Evolutionary conservation across 306 rosid species (phyloP).

Genomic region (Heteromeles arbutifolia): DNA sequence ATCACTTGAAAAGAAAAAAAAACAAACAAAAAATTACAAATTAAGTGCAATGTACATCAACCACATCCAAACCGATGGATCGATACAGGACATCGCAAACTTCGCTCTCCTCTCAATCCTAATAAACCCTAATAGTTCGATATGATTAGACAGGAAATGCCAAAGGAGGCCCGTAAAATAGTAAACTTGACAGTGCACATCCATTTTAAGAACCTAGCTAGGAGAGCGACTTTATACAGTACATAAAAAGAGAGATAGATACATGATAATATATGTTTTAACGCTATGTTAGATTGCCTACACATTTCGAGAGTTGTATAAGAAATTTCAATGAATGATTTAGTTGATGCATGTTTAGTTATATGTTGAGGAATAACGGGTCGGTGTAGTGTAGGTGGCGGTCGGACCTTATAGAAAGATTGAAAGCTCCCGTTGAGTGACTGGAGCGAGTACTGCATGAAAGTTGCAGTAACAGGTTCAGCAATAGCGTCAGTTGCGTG

Average conservation of each 20-base stretch:
- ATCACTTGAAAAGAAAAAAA: too few relatives aligned
- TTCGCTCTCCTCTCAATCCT: not conserved
- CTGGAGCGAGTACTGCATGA: too few relatives aligned
- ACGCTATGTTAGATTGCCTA: too few relatives aligned
- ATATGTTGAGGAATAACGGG: too few relatives aligned
- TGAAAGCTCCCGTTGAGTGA: too few relatives aligned
- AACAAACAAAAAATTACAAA: not conserved
- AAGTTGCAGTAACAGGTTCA: too few relatives aligned
- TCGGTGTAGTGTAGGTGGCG: too few relatives aligned
- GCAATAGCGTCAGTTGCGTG: too few relatives aligned
- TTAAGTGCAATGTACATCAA: not conserved
- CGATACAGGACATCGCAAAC: not conserved
- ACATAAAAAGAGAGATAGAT: not conserved
- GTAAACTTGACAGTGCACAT: not conserved
- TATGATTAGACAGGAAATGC: not conserved
- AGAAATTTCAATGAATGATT: not conserved
- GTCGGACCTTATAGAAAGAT: too few relatives aligned
- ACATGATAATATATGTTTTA: not conserved
- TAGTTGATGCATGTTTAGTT: not conserved
- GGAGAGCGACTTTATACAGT: not conserved
- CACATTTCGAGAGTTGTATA: too few relatives aligned
- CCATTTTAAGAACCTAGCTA: not conserved
- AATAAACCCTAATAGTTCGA: not conserved
- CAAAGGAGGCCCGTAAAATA: not conserved
- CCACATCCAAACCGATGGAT: not conserved